Percentiles rank a stretch among this genome's conserved stretches.
These are phyloP conservation scores for Taxawa tesnikishii DNA, from an alignment of 2,329 filamentous ascomycete species.

Conservation along the genomic window DNA sequence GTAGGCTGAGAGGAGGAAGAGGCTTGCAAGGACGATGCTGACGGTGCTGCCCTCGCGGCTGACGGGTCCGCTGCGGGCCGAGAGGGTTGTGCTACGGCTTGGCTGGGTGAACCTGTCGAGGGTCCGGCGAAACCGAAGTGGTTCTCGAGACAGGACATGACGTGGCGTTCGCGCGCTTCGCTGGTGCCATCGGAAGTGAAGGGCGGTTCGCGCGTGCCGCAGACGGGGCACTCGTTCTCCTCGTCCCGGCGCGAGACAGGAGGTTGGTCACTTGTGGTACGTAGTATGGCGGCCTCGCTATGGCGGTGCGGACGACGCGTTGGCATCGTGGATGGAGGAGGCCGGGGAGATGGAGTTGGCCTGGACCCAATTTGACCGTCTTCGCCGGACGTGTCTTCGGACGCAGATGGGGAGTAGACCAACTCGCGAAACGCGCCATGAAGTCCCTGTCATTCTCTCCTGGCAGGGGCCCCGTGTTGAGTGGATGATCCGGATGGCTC, in stretches of 20 bases:
- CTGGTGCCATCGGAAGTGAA: slow-evolving; percentile 6
- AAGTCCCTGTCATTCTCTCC: too few relatives aligned
- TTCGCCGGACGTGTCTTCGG: too few relatives aligned
- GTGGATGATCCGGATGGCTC: too few relatives aligned
- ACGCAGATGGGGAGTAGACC: too few relatives aligned
- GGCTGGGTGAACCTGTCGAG: slow-evolving; percentile 4
- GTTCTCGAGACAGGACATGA: slow-evolving; percentile 16
- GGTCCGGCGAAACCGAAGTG: slow-evolving; percentile 10
- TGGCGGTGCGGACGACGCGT: neutral
- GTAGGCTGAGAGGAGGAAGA: slow-evolving; percentile 4
- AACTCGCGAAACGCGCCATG: too few relatives aligned
- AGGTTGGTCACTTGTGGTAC: neutral
- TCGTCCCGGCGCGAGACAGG: slow-evolving; percentile 27
- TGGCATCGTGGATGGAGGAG: too few relatives aligned
- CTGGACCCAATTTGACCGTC: too few relatives aligned
- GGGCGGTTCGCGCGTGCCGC: slow-evolving; percentile 54
- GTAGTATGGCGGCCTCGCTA: neutral
- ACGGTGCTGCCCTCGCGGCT: neutral
- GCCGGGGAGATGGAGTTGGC: too few relatives aligned
- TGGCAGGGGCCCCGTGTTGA: too few relatives aligned
- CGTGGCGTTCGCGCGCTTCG: slow-evolving; percentile 7
- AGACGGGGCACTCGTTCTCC: slow-evolving; percentile 71
- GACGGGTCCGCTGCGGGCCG: neutral
- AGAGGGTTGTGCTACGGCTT: slow-evolving; percentile 4
- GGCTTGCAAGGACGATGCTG: slow-evolving; percentile 4